phyloP scores from a whole-genome alignment of 2,329 filamentous ascomycete species.

The Hysterium pulicare region DNA sequence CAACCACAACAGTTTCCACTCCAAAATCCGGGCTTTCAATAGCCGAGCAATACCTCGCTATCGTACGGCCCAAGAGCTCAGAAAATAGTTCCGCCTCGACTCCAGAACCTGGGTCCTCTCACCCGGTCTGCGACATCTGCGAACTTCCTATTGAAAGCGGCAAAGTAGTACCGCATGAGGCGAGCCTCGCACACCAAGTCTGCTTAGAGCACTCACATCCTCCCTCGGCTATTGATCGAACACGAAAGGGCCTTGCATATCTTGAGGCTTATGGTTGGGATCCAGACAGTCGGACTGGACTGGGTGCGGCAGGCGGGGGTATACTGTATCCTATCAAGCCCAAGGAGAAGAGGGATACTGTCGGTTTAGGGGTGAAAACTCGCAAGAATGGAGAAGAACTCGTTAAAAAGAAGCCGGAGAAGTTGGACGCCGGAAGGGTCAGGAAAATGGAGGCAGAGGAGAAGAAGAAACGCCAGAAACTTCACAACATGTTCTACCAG shows the following conservation, averaged over 20 bases:
- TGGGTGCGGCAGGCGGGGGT: constrained; percentile 67
- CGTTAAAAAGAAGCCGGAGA: constrained; percentile 44
- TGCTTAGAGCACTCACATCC: constrained; percentile 67
- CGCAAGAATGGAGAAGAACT: constrained; percentile 40
- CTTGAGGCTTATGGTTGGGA: constrained; percentile 70
- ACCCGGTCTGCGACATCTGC: constrained; percentile 34
- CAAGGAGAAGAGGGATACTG: constrained; percentile 67
- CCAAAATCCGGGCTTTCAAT: constrained; percentile 46
- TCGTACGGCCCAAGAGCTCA: constrained; percentile 56
- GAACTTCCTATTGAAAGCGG: constrained; percentile 28
- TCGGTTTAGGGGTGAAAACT: constrained; percentile 64
- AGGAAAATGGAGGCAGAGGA: constrained; percentile 60
- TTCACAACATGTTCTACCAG: constrained; percentile 70
- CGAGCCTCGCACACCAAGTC: constrained; percentile 68
- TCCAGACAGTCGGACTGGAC: constrained; percentile 66
- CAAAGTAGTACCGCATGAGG: constrained; percentile 48
- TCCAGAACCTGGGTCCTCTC: constrained; percentile 15
- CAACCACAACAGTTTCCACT: constrained; percentile 23
- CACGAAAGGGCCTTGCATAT: constrained; percentile 65
- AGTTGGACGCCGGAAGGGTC: constrained; percentile 67
- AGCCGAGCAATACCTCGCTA: constrained; percentile 62
- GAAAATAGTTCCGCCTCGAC: constrained; percentile 4
- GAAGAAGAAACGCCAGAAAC: constrained; percentile 58
- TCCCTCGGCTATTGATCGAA: constrained; percentile 68
- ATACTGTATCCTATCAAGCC: constrained; percentile 73